A percentile compares a stretch with the other conserved stretches of the same genome.
Evolutionary conservation across 176 grass and related monocot genomes (phyloP).

Genomic region (Puya raimondii): DNA sequence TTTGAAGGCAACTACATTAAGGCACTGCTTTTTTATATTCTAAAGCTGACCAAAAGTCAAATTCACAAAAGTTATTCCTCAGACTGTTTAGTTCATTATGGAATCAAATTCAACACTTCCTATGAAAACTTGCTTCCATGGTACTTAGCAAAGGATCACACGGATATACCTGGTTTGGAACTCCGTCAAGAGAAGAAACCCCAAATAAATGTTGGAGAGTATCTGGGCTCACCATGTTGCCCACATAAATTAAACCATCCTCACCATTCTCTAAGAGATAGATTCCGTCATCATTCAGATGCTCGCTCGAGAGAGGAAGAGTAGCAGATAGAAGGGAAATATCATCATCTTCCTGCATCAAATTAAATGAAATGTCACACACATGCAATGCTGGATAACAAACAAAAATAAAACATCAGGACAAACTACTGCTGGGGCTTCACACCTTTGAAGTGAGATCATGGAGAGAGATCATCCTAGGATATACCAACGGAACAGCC

Average conservation of each 20-base stretch:
- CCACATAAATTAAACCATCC: slow-evolving; percentile 72
- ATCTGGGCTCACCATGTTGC: slow-evolving; percentile 40
- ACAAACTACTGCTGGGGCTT: background rate
- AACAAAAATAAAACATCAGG: background rate
- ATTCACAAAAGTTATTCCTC: no score
- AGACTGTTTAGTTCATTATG: no score
- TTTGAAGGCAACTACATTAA: no score
- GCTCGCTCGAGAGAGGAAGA: slow-evolving; percentile 70
- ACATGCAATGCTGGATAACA: background rate
- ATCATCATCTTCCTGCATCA: slow-evolving; percentile 54
- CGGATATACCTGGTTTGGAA: slow-evolving; percentile 48
- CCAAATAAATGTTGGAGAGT: slow-evolving; percentile 63
- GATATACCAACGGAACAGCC: slow-evolving; percentile 72
- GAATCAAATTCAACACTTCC: no score
- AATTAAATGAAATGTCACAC: background rate
- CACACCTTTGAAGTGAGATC: slow-evolving; percentile 55
- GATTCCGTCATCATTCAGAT: slow-evolving; percentile 59
- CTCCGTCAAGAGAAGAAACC: slow-evolving; percentile 49
- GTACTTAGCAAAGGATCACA: no score
- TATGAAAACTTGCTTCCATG: no score
- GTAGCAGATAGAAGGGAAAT: slow-evolving; percentile 35
- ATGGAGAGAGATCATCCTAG: slow-evolving; percentile 78
- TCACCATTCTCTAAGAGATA: slow-evolving; percentile 92
- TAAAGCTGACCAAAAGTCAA: no score
- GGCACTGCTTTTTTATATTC: no score